Base-by-base conservation (phyloP, 345 rosid genomes). In the Gynandropsis gynandra region DNA sequence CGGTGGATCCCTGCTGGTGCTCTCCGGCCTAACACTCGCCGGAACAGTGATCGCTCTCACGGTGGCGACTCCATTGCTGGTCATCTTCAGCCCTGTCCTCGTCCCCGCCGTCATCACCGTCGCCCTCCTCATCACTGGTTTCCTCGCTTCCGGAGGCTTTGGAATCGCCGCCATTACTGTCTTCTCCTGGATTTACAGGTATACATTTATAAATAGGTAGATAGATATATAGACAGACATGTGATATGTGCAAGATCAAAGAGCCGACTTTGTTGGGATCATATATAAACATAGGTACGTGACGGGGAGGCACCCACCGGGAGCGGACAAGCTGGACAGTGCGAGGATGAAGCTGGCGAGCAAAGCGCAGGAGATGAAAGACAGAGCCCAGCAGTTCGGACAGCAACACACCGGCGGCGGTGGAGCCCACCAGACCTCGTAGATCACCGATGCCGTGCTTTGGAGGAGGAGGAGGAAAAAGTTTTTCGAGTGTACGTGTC, bases 181-280 rank as follows among this genome's bases (percentile, higher is more conserved):
- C 54, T 67, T 89, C 56, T 74, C 89, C 5, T 89, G 97, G 97
- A 76, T 89, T 15, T 89, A 85, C 67, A 64, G 80, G 92, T 80
- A 52, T 42, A 42, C 10, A 1, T 14, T 4, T 42, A 1, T 18
- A n/a, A 0, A 14, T 3, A 14, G 2, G 5, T 2, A 24, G 5
- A 24, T 24, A 24, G 4, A 24, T 24, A 24, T 24, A 24, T 24
- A 24, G 2, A 5, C 5, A 8, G 2, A 5, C 5, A 24, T 24
- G 29, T 2, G 5, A n/a, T n/a, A n/a, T n/a, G n/a, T n/a, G n/a
- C n/a, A n/a, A n/a, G n/a, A n/a, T n/a, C n/a, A n/a, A n/a, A n/a
- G n/a, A n/a, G n/a, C n/a, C n/a, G n/a, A n/a, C n/a, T n/a, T n/a
- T n/a, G n/a, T n/a, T n/a, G n/a, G n/a, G n/a, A n/a, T n/a, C n/a